phyloP scores from a whole-genome alignment of 768 basidiomycete genomes.

The Pleurotus pulmonarius region DNA sequence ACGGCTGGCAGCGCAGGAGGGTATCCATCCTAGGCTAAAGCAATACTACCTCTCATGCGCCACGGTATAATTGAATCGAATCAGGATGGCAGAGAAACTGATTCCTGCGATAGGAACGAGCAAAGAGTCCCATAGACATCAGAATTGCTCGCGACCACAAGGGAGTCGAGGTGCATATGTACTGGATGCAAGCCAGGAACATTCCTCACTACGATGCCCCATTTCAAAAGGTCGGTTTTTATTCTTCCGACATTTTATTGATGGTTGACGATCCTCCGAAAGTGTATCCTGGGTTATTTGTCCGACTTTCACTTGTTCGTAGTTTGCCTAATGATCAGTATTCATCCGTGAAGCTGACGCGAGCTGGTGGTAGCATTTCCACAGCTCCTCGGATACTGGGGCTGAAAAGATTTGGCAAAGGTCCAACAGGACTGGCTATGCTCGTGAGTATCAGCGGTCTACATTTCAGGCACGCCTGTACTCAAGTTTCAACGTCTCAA shows the following conservation, averaged over 20 bases:
- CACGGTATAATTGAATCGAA: conserved; percentile 17
- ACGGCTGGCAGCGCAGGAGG: conserved; percentile 28
- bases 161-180: conserved; percentile 46
- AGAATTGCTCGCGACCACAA: conserved; percentile 53
- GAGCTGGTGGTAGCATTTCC: conserved; percentile 41
- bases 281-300: conserved; percentile 79
- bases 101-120: conserved; percentile 47
- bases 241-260: conserved; percentile 1
- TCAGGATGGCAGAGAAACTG: not conserved
- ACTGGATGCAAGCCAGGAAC: conserved; percentile 78
- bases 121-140: conserved; percentile 64
- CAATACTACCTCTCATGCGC: conserved; percentile 28
- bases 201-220: conserved; percentile 62
- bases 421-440: conserved; percentile 56
- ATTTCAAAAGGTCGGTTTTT: conserved; percentile 65
- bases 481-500: not conserved
- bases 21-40: conserved; percentile 27
- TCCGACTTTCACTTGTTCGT: conserved; percentile 78
- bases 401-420: conserved; percentile 43
- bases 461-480: not conserved
- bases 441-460: conserved; percentile 38
- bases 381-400: conserved; percentile 52
- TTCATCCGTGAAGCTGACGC: conserved; percentile 9
- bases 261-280: not conserved
- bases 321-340: not conserved